These are phyloP conservation scores for Candida peoriensis DNA, from an alignment of 805 yeast species.

Conservation along the genomic window DNA sequence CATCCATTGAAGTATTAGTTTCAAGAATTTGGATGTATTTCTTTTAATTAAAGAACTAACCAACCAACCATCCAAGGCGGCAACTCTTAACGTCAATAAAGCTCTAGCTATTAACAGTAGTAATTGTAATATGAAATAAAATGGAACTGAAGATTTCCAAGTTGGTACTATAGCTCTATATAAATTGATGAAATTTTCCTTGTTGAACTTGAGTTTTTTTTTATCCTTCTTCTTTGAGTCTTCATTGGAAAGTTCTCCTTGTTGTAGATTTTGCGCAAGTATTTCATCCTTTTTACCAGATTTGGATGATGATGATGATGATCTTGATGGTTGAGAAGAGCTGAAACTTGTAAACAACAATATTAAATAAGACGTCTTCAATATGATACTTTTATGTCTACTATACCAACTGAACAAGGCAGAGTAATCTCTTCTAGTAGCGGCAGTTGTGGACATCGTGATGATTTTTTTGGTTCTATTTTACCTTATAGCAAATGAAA, in stretches of 20 bases:
- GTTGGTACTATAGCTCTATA: slow-evolving; percentile 18
- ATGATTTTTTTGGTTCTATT: too few relatives aligned
- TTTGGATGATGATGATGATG: not conserved
- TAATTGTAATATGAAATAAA: slow-evolving; percentile 19
- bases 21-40: slow-evolving; percentile 56
- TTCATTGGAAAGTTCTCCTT: not conserved
- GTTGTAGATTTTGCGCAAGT: not conserved
- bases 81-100: slow-evolving; percentile 71
- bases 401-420: slow-evolving; percentile 18
- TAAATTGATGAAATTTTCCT: slow-evolving; percentile 10
- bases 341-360: slow-evolving; percentile 22
- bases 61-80: slow-evolving; percentile 78
- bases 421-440: too few relatives aligned
- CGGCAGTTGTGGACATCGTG: too few relatives aligned
- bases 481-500: too few relatives aligned
- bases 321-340: slow-evolving; percentile 12
- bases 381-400: slow-evolving; percentile 22
- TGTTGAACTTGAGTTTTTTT: slow-evolving; percentile 7
- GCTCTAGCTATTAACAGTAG: slow-evolving; percentile 64
- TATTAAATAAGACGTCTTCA: slow-evolving; percentile 23
- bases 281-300: not conserved
- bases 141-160: slow-evolving; percentile 20
- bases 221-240: not conserved
- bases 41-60: slow-evolving; percentile 79
- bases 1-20: slow-evolving; percentile 72